phyloP scores from a whole-genome alignment of 148 eudicot genomes.

The Rhododendron mucronatum region DNA sequence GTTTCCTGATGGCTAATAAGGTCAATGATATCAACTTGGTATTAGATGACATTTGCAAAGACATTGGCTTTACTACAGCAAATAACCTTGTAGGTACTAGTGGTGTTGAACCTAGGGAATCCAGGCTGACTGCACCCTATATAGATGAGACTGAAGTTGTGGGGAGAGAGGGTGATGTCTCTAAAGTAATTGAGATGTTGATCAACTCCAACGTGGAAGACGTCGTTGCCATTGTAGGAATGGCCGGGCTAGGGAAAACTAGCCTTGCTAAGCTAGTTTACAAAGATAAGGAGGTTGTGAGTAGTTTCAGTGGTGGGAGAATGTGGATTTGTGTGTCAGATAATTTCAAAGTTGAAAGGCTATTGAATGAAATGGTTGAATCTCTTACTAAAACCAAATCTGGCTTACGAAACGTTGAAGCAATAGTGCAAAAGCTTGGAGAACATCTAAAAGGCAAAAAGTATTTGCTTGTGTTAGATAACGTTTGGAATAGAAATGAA shows the following conservation, averaged over 20 bases:
- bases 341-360: neutral
- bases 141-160: neutral
- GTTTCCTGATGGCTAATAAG: neutral
- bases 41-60: neutral
- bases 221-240: neutral
- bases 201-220: no score
- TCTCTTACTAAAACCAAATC: no score
- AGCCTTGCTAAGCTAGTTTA: neutral
- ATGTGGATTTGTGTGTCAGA: neutral
- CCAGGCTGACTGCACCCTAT: neutral
- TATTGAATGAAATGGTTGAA: no score
- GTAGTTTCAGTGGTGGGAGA: neutral
- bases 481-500: neutral
- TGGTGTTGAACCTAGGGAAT: no score
- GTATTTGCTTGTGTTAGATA: constrained; percentile 3
- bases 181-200: neutral
- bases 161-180: neutral
- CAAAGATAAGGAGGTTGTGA: neutral
- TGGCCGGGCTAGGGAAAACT: neutral
- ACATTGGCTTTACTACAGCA: neutral
- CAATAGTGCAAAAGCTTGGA: no score
- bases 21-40: neutral
- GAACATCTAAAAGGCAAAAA: no score
- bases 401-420: no score
- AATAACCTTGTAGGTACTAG: no score